Evolutionary conservation across 2,329 filamentous ascomycete species (phyloP), one percentile per base, ranked within the genome.

Genomic region (Ophiostoma sp.): DNA sequence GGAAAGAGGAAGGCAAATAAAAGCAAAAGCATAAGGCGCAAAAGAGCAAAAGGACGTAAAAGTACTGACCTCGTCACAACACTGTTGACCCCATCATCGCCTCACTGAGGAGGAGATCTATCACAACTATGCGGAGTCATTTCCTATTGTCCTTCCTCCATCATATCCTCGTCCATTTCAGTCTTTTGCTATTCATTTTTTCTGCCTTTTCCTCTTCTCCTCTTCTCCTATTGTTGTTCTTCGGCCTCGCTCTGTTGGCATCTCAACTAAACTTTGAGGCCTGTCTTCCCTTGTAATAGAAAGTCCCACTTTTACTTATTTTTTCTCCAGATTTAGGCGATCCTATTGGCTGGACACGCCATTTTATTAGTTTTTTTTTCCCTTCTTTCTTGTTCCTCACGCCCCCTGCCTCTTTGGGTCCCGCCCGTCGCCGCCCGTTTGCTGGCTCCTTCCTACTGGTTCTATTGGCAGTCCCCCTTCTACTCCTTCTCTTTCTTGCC

Each of bases 331-430:
- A 12, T 19, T 48, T 2, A 0, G 22, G 19, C 4, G 15, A 45
- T n/a, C 25, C 31, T 31, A 73, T 73, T 73, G 72, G 72, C 57
- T 48, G 2, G 22, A 6, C 31, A 31, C 22, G 11, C 59, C 39
- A 15, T 61, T 74, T 61, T 74, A 59, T 61, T 71, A 33, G 45
- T 33, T 69, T 71, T 71, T 69, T 25, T 61, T 17, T 4, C 28
- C 36, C 25, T 45, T 50, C 22, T 22, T 28, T 22, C 17, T 25
- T 55, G 15, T 52, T 55, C 50, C 25, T 48, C 45, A 22, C 50
- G 33, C 33, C 50, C 63, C 52, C 33, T 59, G 31, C 39, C 19
- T 22, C 28, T 17, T 45, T 45, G 12, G 50, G 52, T 59, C 57
- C 17, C 42, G 63, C 57, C 59, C 31, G 55, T 45, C 25, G 45